phyloP scores from a whole-genome alignment of 2,329 filamentous ascomycete genomes.

The Ophiostoma ips region DNA sequence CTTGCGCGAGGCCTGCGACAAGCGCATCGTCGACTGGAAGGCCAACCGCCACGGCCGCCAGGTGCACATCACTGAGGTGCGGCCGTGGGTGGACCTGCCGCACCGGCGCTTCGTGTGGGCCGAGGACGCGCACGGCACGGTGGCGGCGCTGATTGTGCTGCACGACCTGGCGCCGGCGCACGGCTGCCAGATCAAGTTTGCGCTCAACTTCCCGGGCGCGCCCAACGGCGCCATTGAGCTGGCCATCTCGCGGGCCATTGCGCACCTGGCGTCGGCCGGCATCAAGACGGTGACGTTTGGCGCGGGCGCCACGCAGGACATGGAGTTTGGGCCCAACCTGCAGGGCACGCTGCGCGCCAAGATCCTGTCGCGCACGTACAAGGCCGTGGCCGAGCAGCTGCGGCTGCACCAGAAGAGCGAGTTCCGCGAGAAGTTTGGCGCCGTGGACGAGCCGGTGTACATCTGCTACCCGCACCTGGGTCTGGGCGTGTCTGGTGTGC shows the following conservation, averaged over 20 bases:
- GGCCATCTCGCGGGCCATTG: slow-evolving; percentile 58
- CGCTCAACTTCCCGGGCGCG: slow-evolving; percentile 79
- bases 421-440: slow-evolving; percentile 84
- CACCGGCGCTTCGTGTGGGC: slow-evolving; percentile 82
- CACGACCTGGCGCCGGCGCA: slow-evolving; percentile 67
- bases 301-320: slow-evolving; percentile 59
- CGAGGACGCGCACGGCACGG: slow-evolving; percentile 54
- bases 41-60: slow-evolving; percentile 67
- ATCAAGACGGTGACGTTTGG: slow-evolving; percentile 69
- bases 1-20: slow-evolving; percentile 53
- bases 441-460: slow-evolving; percentile 69
- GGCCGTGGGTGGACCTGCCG: slow-evolving; percentile 70
- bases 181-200: slow-evolving; percentile 92
- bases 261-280: slow-evolving; percentile 36
- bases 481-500: slow-evolving; percentile 65
- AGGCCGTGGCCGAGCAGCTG: slow-evolving; percentile 67
- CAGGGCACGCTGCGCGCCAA: slow-evolving; percentile 67
- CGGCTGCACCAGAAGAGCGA: slow-evolving; percentile 73
- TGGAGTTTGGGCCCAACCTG: slow-evolving; percentile 70
- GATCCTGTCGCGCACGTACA: slow-evolving; percentile 71
- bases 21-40: slow-evolving; percentile 68
- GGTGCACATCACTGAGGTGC: slow-evolving; percentile 80
- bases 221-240: slow-evolving; percentile 81
- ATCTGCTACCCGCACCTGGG: slow-evolving; percentile 84
- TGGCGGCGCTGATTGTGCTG: slow-evolving; percentile 68